Percentiles rank a stretch among this genome's conserved stretches.
Conservation (phyloP, 306 rosid species). For the Trifolium pratense region DNA sequence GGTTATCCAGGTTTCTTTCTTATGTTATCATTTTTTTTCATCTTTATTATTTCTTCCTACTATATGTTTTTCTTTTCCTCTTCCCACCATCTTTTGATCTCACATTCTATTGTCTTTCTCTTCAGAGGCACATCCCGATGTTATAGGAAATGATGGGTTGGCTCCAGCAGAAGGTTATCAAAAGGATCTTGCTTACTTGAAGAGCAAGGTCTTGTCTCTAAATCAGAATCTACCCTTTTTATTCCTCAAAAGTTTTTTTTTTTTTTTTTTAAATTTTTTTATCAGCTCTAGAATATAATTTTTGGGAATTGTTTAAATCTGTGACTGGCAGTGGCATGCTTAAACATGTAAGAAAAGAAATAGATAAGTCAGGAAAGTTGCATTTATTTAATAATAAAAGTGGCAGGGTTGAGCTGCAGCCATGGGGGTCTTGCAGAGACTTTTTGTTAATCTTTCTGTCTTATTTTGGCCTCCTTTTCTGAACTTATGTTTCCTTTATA, state of each 20-base stretch:
- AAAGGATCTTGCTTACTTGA: constrained; percentile 82
- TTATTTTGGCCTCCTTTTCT: constrained; percentile 12
- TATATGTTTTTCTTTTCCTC: constrained; percentile 3
- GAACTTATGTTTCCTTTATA: constrained; percentile 42
- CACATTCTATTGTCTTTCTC: constrained; percentile 32
- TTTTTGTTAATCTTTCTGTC: constrained; percentile 4
- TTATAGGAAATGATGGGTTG: constrained; percentile 71
- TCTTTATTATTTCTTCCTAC: constrained; percentile 1
- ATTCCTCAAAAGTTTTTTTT: constrained; percentile 1
- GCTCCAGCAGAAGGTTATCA: constrained; percentile 77
- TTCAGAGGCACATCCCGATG: constrained; percentile 93
- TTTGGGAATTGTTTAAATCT: background rate
- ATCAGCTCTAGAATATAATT: constrained; percentile 17
- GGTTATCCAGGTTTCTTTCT: constrained; percentile 88
- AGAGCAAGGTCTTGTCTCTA: constrained; percentile 64
- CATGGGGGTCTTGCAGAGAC: constrained; percentile 25
- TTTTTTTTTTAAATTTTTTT: background rate
- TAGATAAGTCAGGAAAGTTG: constrained; percentile 18
- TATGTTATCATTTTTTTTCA: constrained; percentile 28
- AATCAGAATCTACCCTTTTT: constrained; percentile 29
- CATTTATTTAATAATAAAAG: constrained; percentile 7
- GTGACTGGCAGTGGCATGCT: constrained; percentile 1
- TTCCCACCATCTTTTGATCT: constrained; percentile 24
- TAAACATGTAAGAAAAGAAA: constrained; percentile 6
- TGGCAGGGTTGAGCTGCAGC: constrained; percentile 9